A percentile compares a stretch with the other conserved stretches of the same genome.
These are phyloP conservation scores for Tranzscheliella williamsii DNA, from an alignment of 1,284 basidiomycete genomes.

Conservation along the genomic window DNA sequence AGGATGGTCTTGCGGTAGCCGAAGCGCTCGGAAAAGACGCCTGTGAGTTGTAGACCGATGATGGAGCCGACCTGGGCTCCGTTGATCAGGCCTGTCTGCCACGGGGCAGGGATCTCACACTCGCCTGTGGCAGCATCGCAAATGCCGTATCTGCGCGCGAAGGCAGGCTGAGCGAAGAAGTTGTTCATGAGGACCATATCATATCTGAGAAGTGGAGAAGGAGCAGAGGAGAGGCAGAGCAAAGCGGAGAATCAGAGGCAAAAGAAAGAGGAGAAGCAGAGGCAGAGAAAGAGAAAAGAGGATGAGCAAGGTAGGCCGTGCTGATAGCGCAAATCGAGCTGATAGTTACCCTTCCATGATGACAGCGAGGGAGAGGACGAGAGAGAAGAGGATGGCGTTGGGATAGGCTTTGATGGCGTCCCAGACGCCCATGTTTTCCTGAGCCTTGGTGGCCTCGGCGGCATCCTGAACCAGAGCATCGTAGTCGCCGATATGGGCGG, in stretches of 20 bases:
- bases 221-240: neutral
- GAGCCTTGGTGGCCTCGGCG: constrained; percentile 56
- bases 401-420: constrained; percentile 63
- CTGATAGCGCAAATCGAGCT: neutral
- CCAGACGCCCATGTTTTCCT: constrained; percentile 61
- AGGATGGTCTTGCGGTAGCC: constrained; percentile 5
- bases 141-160: constrained; percentile 55
- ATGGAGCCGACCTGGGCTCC: constrained; percentile 10
- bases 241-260: too few relatives aligned
- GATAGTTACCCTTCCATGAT: constrained; percentile 64
- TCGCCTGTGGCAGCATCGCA: constrained; percentile 41
- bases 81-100: constrained; percentile 61
- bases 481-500: constrained; percentile 50
- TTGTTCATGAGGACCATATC: constrained; percentile 56
- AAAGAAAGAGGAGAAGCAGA: neutral
- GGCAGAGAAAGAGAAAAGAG: neutral
- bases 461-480: constrained; percentile 61
- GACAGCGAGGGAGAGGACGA: constrained; percentile 63
- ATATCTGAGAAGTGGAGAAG: constrained; percentile 4
- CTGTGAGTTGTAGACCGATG: constrained; percentile 20
- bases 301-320: neutral
- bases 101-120: constrained; percentile 63
- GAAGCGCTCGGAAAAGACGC: constrained; percentile 9
- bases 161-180: constrained; percentile 62
- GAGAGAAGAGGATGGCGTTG: constrained; percentile 63